Evolutionary conservation across 2,329 filamentous ascomycete genomes (phyloP).

Genomic region (Sordariomycetes sp.): DNA sequence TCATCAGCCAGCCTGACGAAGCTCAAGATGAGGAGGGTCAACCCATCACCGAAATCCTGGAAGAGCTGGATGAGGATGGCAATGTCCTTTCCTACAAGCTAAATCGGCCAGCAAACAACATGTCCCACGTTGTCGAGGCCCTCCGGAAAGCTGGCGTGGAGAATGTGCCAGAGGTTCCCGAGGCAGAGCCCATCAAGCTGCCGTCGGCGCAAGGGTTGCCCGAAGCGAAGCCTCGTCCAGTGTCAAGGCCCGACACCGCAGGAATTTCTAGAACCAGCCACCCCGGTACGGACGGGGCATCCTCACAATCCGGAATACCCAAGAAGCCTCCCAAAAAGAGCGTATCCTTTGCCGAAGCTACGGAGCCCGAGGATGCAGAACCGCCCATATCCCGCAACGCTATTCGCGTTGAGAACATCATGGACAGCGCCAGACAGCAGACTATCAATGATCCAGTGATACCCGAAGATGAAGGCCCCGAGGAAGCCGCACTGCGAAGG

Average conservation of each 20-base stretch:
- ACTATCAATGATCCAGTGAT: constrained; percentile 40
- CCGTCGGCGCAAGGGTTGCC: neutral
- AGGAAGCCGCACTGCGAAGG: constrained; percentile 70
- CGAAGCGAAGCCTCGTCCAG: neutral
- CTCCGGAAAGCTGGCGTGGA: constrained; percentile 69
- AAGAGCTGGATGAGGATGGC: constrained; percentile 84
- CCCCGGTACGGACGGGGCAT: too few species aligned
- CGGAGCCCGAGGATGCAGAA: constrained; percentile 33
- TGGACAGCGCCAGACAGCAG: constrained; percentile 46
- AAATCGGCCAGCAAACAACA: constrained; percentile 57
- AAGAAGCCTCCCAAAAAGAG: constrained; percentile 34
- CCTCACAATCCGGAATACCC: neutral
- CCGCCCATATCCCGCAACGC: constrained; percentile 29
- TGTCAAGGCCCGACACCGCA: neutral
- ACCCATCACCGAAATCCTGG: constrained; percentile 82
- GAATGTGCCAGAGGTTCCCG: constrained; percentile 23
- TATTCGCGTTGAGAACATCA: constrained; percentile 44
- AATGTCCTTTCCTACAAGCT: constrained; percentile 66
- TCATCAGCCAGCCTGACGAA: constrained; percentile 51
- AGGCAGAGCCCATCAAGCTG: neutral
- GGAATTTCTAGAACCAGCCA: neutral
- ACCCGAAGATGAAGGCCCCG: constrained; percentile 65
- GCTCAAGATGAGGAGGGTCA: constrained; percentile 58
- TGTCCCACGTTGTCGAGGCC: constrained; percentile 60
- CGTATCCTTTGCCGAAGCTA: constrained; percentile 55